Evolutionary conservation across 208 protist species (phyloP).

Genomic region (Trypanosoma conorhini): DNA sequence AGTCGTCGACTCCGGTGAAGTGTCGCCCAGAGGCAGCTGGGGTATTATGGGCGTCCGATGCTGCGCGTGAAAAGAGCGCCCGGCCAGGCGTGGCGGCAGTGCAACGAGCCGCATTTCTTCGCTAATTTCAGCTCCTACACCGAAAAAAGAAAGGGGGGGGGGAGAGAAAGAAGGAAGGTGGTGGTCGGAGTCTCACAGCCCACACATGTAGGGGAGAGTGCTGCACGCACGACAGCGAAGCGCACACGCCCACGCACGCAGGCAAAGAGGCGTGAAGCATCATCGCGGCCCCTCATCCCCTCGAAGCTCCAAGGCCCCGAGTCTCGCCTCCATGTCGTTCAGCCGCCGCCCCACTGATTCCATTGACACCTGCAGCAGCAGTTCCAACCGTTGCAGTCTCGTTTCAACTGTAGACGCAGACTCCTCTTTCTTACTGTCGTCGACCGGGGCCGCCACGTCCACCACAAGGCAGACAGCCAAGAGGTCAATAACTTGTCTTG

Average conservation of each 20-base stretch:
- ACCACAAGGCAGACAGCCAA: constrained; percentile 24
- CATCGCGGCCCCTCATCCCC: neutral
- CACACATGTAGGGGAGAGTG: neutral
- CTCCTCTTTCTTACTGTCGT: neutral
- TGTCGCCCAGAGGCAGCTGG: constrained; percentile 41
- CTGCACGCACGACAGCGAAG: neutral
- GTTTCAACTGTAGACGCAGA: constrained; percentile 6
- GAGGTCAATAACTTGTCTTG: constrained; percentile 17
- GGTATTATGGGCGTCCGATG: constrained; percentile 80
- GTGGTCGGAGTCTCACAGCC: neutral
- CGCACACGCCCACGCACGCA: neutral
- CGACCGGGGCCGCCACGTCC: neutral
- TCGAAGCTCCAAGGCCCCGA: constrained; percentile 22
- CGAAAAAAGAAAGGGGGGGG: neutral
- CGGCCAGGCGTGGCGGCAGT: constrained; percentile 1
- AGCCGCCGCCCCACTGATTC: constrained; percentile 25
- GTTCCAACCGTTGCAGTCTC: constrained; percentile 23
- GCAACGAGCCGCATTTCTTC: constrained; percentile 12
- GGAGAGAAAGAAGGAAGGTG: neutral
- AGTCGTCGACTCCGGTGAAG: neutral
- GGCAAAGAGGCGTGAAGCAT: neutral
- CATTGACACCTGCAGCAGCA: constrained; percentile 21
- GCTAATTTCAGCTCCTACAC: neutral
- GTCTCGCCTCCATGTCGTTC: constrained; percentile 23
- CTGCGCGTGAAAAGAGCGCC: constrained; percentile 58